These are phyloP conservation scores for Harrya chromipes DNA, from an alignment of 768 basidiomycete species.

Conservation along the genomic window DNA sequence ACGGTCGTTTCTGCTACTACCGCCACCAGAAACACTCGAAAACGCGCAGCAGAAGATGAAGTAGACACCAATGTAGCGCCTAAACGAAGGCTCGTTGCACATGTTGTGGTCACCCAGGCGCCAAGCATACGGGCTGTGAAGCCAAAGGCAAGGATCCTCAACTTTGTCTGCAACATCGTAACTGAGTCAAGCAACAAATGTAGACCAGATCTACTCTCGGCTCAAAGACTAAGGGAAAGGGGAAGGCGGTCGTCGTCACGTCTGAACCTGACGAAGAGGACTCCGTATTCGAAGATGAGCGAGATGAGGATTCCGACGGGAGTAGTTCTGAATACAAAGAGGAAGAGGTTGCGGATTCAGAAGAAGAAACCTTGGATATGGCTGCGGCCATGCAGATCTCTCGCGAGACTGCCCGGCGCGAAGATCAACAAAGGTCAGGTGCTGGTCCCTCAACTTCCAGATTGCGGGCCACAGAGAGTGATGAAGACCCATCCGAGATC, in stretches of 20 bases:
- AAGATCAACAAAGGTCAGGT: conserved; percentile 29
- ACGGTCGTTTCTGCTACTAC: neutral
- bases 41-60: conserved; percentile 37
- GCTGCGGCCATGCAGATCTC: conserved; percentile 56
- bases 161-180: conserved; percentile 2
- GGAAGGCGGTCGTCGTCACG: conserved; percentile 20
- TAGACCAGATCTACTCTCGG: conserved; percentile 7
- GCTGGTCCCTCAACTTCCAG: conserved; percentile 35
- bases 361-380: conserved; percentile 46
- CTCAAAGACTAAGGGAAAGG: conserved; percentile 24
- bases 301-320: conserved; percentile 51
- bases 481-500: conserved; percentile 10
- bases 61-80: conserved; percentile 20
- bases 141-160: conserved; percentile 24
- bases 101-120: conserved; percentile 22
- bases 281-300: conserved; percentile 33
- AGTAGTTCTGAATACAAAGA: conserved; percentile 59
- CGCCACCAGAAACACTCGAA: conserved; percentile 18
- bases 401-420: conserved; percentile 34
- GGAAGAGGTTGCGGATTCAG: conserved; percentile 36
- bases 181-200: conserved; percentile 14
- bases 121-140: conserved; percentile 8
- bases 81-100: conserved; percentile 35
- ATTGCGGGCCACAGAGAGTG: conserved; percentile 34
- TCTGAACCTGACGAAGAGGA: conserved; percentile 32